Evolutionary conservation across 257 asterid species (phyloP).

Genomic region (Capsicum pubescens): DNA sequence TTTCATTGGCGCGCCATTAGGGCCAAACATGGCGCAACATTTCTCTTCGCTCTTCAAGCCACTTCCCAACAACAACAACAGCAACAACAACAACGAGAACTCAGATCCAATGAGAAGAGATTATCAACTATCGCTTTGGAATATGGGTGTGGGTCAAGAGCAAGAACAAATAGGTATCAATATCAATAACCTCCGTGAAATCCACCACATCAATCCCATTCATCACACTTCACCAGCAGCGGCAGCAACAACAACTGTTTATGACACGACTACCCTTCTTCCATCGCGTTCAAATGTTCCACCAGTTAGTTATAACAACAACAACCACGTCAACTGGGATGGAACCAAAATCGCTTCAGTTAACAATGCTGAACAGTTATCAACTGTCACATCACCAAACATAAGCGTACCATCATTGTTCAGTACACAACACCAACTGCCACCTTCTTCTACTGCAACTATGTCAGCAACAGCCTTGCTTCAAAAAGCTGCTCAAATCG

Average conservation of each 20-base stretch:
- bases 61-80: constrained; percentile 32
- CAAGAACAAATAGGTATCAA: constrained; percentile 47
- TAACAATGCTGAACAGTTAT: constrained; percentile 36
- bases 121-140: constrained; percentile 50
- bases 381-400: constrained; percentile 30
- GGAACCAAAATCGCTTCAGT: constrained; percentile 45
- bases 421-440: constrained; percentile 45
- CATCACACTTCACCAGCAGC: constrained; percentile 26
- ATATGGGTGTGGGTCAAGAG: constrained; percentile 38
- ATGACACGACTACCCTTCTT: constrained; percentile 39
- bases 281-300: constrained; percentile 42
- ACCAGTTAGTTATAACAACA: constrained; percentile 31
- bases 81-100: constrained; percentile 35
- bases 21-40: constrained; percentile 50
- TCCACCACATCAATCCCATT: constrained; percentile 40
- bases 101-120: constrained; percentile 46
- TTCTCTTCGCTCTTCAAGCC: constrained; percentile 64
- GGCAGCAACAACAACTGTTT: constrained; percentile 20
- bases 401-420: constrained; percentile 62
- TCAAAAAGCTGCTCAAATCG: constrained; percentile 83
- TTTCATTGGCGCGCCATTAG: constrained; percentile 60
- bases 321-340: constrained; percentile 54
- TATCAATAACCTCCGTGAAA: constrained; percentile 52
- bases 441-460: constrained; percentile 37
- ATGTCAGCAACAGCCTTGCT: constrained; percentile 88